These are phyloP conservation scores for Ceratocystis colombiana DNA, from an alignment of 2,329 filamentous ascomycete species.

Conservation along the genomic window DNA sequence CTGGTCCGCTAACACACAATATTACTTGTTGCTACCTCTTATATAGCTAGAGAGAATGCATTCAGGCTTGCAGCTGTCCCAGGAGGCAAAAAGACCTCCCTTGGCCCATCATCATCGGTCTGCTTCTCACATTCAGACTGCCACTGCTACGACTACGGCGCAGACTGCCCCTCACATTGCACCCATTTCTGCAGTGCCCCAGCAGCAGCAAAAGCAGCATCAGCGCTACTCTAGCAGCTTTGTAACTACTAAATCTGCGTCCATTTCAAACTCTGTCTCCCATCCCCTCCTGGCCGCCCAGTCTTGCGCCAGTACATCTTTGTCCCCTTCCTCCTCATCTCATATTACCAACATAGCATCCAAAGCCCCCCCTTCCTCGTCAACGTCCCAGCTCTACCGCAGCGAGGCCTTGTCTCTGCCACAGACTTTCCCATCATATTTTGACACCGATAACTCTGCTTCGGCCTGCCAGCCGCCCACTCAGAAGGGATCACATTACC, in stretches of 20 bases:
- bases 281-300: conserved; percentile 11
- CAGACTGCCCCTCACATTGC: background rate
- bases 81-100: conserved; percentile 18
- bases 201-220: background rate
- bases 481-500: background rate
- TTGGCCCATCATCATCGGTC: conserved; percentile 14
- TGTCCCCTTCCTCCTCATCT: background rate
- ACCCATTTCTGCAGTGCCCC: background rate
- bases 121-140: conserved; percentile 3
- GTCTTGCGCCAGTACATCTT: background rate
- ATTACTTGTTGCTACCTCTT: conserved; percentile 2
- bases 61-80: conserved; percentile 16
- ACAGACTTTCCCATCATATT: background rate
- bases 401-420: conserved; percentile 5
- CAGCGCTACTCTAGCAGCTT: conserved; percentile 8
- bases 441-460: conserved; percentile 1
- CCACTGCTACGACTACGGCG: too few species aligned
- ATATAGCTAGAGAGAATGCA: conserved; percentile 21
- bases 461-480: conserved; percentile 15
- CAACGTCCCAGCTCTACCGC: background rate
- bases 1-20: conserved; percentile 11
- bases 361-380: background rate
- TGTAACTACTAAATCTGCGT: background rate
- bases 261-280: conserved; percentile 8
- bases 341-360: background rate